Base-by-base conservation (phyloP, 768 basidiomycete genomes). In the Leccinum aurantiacum region DNA sequence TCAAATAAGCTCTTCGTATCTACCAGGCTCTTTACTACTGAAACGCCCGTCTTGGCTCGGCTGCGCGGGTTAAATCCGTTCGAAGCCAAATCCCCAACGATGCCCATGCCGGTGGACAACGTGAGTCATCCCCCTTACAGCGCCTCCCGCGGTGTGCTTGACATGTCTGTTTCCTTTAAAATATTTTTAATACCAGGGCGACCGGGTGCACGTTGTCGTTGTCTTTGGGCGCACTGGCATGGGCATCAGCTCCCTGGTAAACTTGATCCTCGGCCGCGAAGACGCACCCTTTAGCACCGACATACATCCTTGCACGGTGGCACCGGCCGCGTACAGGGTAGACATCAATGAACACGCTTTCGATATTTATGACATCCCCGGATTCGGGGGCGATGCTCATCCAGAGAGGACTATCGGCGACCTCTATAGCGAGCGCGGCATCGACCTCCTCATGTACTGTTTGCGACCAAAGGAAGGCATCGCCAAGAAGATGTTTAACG, bases 201-300 rank as follows among this genome's bases (percentile, higher is more conserved):
- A 70, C 68, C 62, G 69, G 3, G 71, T 71, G 41, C 71, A 73
- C 54, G 71, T 71, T 52, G 19, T 73, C 6, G 73, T 73, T 57
- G 60, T 73, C 61, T 73, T 74, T 56, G 72, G 72, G 60, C 71
- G 73, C 13, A 73, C 73, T 2, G 73, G 73, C 17, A 69, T 72
- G 63, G 72, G 72, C 0, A 61, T 73, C 57, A 73, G 72, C 44
- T 73, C 72, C 13, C 65, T 73, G 56, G 72, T 73, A 15, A 73
- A 73, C 38, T 44, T 73, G 31, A 75, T 73, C 60, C 59, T 70
- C 53, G 69, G 73, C 19, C 69, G 64, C 51, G 73, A 73, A 63
- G 69, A 71, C 53, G 73, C 72, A 57, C 71, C 71, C 11, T 73
- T 64, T 54, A 73, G 69, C 57, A 73, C 69, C 22, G 71, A 71